A percentile compares a stretch with the other conserved stretches of the same genome.
These are phyloP conservation scores for Trichoderma guizhouense DNA, from an alignment of 2,329 filamentous ascomycete species.

Conservation along the genomic window DNA sequence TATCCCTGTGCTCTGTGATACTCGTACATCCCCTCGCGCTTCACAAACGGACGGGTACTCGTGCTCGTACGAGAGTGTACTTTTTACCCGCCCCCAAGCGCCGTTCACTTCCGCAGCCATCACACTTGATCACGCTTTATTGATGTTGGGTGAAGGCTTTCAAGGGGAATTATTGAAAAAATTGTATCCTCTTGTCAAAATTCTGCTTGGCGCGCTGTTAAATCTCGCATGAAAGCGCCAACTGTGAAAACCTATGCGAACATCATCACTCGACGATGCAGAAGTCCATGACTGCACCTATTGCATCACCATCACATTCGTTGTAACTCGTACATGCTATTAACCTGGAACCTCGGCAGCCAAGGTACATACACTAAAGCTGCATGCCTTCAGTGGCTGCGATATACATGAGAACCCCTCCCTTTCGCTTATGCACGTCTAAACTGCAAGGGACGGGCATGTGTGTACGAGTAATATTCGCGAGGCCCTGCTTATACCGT, in stretches of 20 bases:
- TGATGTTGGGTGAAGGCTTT: not conserved
- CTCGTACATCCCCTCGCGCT: not conserved
- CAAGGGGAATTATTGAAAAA: not conserved
- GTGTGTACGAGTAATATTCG: not conserved
- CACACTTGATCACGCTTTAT: not conserved
- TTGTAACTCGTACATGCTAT: not conserved
- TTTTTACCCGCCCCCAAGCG: constrained; percentile 8
- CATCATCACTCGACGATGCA: not conserved
- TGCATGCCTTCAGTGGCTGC: not conserved
- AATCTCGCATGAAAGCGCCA: not conserved
- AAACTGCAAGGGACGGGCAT: not conserved
- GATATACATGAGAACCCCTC: not conserved
- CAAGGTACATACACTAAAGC: not conserved
- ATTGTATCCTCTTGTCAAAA: not conserved
- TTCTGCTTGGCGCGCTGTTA: not conserved
- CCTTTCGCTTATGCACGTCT: not conserved
- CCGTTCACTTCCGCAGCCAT: not conserved
- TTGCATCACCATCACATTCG: not conserved
- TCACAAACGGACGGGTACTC: not conserved
- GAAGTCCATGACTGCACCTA: not conserved
- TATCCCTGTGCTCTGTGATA: not conserved
- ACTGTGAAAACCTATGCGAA: not conserved
- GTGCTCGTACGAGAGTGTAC: not conserved
- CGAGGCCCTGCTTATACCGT: not conserved
- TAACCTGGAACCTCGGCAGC: not conserved